Base-by-base conservation (phyloP, 352 stramenopile genomes). In the Pythium sp. region DNA sequence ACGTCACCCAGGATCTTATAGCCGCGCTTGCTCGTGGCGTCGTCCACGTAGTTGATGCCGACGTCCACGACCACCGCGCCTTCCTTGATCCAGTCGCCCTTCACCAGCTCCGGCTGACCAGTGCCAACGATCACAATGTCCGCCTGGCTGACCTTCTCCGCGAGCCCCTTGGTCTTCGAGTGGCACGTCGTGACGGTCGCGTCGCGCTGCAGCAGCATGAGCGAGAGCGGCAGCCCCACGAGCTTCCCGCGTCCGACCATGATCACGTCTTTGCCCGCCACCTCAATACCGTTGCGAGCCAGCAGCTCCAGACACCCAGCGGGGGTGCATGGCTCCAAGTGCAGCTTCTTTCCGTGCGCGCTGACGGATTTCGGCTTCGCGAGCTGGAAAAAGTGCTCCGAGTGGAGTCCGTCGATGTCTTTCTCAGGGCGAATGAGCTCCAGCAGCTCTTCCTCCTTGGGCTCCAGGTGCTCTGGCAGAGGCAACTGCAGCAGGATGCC, bases 391-490 rank as follows among this genome's bases (percentile, higher is more conserved):
- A 99, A 97, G 84, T 99, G 99, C 49, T 91, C 73, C 61, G 98
- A 96, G 77, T 99, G 96, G 51, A 99, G 90, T n/a, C 97, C 98
- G 75, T 99, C 98, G 15, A 99, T 98, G 81, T 99, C 98, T 72
- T 99, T 99, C 11, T 79, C 70, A 3, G 90, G 80, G 51, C 66
- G 74, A 63, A 99, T 98, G 3, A 83, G 73, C 62, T 97, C 81
- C 46, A 99, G 87, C 43, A 99, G 86, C 26, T 58, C 72, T 64
- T 95, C 77, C 75, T 99, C 96, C 74, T 98, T 60, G 5, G 65
- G 9, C 62, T 82, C 74, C 58, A 92, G 67, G 41, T 88, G 81
- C 53, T 65, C 69, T 20, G 87, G 84, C 43, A 95, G 70, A 28
- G 85, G 86, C 66, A 95, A 64, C 79, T 99, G 97, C 18, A 99